phyloP scores from a whole-genome alignment of 441 rosid genomes.

The Lepidium campestre region DNA sequence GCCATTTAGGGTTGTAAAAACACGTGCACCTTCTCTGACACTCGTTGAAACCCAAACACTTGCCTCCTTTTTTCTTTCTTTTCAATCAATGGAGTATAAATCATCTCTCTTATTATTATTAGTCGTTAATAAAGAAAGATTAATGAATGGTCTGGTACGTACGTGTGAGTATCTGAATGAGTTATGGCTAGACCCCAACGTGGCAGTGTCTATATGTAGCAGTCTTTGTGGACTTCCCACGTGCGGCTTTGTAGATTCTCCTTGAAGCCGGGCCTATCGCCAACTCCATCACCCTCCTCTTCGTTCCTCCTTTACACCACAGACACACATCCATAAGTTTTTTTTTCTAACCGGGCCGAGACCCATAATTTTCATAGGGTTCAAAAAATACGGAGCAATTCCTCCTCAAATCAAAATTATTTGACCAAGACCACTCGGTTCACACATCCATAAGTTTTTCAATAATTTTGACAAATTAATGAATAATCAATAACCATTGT shows the following conservation, averaged over 20 bases:
- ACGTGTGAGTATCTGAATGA: neutral
- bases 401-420: too few relatives aligned
- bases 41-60: slow-evolving; percentile 21
- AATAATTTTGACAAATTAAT: too few relatives aligned
- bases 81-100: too few relatives aligned
- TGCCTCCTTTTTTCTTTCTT: slow-evolving; percentile 6
- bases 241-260: slow-evolving; percentile 17
- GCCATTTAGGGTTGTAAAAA: slow-evolving; percentile 8
- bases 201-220: slow-evolving; percentile 20
- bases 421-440: too few relatives aligned
- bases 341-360: too few relatives aligned
- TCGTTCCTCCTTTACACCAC: neutral
- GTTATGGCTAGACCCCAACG: slow-evolving; percentile 11
- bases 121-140: too few relatives aligned
- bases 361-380: too few relatives aligned
- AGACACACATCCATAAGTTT: neutral
- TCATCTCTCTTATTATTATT: too few relatives aligned
- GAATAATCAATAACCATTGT: too few relatives aligned
- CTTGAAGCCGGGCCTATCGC: slow-evolving; percentile 4
- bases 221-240: slow-evolving; percentile 26
- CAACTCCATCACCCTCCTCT: slow-evolving; percentile 6
- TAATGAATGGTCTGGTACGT: neutral
- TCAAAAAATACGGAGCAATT: too few relatives aligned
- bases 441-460: too few relatives aligned
- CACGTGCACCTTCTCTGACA: slow-evolving; percentile 30